phyloP scores from a whole-genome alignment of 2,329 filamentous ascomycete species.

The Akanthomyces dipterigenus region DNA sequence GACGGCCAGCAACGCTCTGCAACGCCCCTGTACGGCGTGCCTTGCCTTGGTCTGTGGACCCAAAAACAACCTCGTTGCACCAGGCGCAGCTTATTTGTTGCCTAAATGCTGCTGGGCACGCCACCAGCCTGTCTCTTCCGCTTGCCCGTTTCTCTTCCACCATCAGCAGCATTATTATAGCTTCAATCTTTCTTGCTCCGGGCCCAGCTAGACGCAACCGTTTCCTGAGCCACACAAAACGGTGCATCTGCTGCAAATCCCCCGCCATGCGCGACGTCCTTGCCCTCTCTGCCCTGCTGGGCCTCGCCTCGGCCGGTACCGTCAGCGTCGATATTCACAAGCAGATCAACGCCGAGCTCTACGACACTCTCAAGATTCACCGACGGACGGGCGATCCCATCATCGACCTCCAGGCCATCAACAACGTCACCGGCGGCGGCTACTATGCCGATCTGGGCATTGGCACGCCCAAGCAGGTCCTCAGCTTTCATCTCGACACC shows the following conservation, averaged over 20 bases:
- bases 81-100: neutral
- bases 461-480: slow-evolving; percentile 50
- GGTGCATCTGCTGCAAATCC: neutral
- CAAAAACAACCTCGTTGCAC: neutral
- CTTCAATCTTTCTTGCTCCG: neutral
- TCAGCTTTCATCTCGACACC: slow-evolving; percentile 53
- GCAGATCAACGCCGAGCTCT: slow-evolving; percentile 9
- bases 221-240: neutral
- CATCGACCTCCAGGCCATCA: slow-evolving; percentile 34
- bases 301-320: slow-evolving; percentile 17
- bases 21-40: neutral
- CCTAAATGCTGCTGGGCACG: neutral
- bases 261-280: slow-evolving; percentile 7
- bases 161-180: neutral
- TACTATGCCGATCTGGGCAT: slow-evolving; percentile 53
- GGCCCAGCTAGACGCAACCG: neutral
- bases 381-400: slow-evolving; percentile 20
- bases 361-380: slow-evolving; percentile 15
- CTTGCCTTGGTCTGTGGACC: neutral
- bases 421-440: slow-evolving; percentile 48
- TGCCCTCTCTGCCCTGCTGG: neutral
- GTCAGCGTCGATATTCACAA: slow-evolving; percentile 16
- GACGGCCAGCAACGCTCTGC: too few species aligned
- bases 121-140: neutral
- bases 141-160: neutral